These are phyloP conservation scores for Sporothrix pseudoabietina DNA, from an alignment of 2,329 filamentous ascomycete genomes.

Conservation along the genomic window DNA sequence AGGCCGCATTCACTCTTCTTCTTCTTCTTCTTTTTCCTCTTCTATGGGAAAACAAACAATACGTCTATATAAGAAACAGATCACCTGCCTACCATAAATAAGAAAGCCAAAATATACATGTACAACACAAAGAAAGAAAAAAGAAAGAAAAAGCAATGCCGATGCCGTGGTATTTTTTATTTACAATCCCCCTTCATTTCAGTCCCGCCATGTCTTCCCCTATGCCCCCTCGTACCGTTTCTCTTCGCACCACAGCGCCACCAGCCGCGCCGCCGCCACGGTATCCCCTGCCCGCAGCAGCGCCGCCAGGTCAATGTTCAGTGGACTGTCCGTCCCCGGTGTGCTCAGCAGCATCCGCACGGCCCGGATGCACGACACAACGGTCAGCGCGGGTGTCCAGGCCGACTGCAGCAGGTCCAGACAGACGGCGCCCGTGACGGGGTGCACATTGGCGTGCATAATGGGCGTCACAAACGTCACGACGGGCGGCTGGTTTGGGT, in stretches of 20 bases:
- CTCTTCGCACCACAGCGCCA: slow-evolving; percentile 67
- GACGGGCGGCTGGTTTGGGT: slow-evolving; percentile 76
- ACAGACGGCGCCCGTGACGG: slow-evolving; percentile 84
- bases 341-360: slow-evolving; percentile 69
- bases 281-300: slow-evolving; percentile 68
- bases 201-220: background rate
- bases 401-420: slow-evolving; percentile 77
- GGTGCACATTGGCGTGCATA: slow-evolving; percentile 77
- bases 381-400: slow-evolving; percentile 85
- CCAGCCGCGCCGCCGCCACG: slow-evolving; percentile 68
- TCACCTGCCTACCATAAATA: background rate
- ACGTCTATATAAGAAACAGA: background rate
- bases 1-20: background rate
- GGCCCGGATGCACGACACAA: slow-evolving; percentile 72
- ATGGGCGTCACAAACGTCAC: slow-evolving; percentile 82
- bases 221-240: slow-evolving; percentile 52
- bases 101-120: background rate
- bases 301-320: slow-evolving; percentile 78
- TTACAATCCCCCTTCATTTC: background rate
- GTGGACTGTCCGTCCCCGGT: slow-evolving; percentile 71
- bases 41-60: background rate
- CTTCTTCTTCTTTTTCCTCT: background rate
- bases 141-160: slow-evolving; percentile 12
- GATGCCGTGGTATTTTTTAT: slow-evolving; percentile 21
- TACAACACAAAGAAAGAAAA: background rate